Conservation (phyloP, 805 yeast genomes). For the Ogataea dorogensis region DNA sequence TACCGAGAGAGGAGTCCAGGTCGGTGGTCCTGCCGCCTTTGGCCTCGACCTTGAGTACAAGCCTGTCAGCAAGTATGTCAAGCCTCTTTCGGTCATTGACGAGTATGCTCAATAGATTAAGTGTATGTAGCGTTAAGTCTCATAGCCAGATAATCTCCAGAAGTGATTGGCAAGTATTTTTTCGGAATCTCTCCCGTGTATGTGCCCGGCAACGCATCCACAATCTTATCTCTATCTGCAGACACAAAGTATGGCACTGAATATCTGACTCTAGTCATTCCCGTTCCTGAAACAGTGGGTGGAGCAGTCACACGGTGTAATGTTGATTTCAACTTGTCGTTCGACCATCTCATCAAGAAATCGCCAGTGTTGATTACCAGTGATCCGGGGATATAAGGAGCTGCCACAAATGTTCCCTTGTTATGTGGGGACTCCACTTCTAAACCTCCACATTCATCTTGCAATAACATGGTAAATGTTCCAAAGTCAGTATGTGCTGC, state of each 20-base stretch:
- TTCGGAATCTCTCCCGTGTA: constrained; percentile 15
- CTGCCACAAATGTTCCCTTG: constrained; percentile 31
- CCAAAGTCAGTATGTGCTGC: constrained; percentile 42
- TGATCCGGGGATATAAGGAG: constrained; percentile 33
- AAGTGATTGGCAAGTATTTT: constrained; percentile 23
- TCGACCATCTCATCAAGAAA: constrained; percentile 38
- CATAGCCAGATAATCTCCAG: constrained; percentile 24
- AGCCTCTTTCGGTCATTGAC: constrained; percentile 40
- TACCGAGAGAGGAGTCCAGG: constrained; percentile 35
- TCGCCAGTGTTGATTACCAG: constrained; percentile 42
- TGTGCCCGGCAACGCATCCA: constrained; percentile 25
- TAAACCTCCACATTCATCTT: constrained; percentile 38
- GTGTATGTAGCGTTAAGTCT: constrained; percentile 24
- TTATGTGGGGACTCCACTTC: constrained; percentile 35
- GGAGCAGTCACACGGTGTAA: constrained; percentile 39
- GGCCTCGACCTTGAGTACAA: constrained; percentile 35
- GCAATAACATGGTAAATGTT: constrained; percentile 35
- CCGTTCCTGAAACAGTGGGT: constrained; percentile 18
- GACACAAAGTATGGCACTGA: constrained; percentile 33
- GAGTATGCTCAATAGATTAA: constrained; percentile 28
- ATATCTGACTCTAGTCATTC: constrained; percentile 24
- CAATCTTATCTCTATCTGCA: constrained; percentile 18
- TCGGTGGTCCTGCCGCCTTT: constrained; percentile 44
- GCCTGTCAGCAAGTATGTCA: constrained; percentile 37
- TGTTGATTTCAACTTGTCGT: constrained; percentile 38